Conservation (phyloP, 176 grass and related monocot genomes). For the Eragrostis curvula region DNA sequence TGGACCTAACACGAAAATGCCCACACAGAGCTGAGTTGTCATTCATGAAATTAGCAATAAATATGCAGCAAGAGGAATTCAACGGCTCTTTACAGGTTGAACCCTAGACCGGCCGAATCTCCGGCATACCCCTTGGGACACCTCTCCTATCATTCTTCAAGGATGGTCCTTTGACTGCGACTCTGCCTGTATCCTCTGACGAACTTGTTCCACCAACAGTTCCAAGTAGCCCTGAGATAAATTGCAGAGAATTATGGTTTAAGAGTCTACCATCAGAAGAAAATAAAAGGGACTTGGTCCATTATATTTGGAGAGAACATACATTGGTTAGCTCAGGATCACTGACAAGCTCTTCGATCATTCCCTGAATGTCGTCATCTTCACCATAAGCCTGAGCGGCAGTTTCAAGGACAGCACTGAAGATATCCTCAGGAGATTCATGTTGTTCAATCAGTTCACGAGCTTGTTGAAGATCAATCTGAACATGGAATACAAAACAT, state of each 20-base stretch:
- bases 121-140: neutral
- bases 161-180: neutral
- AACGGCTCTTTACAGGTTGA: conserved; percentile 4
- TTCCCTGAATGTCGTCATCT: conserved; percentile 48
- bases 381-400: conserved; percentile 48
- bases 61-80: neutral
- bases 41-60: conserved; percentile 2
- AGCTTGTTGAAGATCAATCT: conserved; percentile 80
- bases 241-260: neutral
- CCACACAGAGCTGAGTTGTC: neutral
- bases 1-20: neutral
- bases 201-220: conserved; percentile 42
- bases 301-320: conserved; percentile 25
- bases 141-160: neutral
- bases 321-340: conserved; percentile 73
- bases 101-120: neutral
- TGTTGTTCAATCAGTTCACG: conserved; percentile 58
- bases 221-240: conserved; percentile 43
- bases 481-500: conserved; percentile 20
- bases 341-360: conserved; percentile 60
- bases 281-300: neutral
- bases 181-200: conserved; percentile 41
- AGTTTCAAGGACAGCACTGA: conserved; percentile 71
- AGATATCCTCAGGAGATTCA: conserved; percentile 68
- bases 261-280: neutral